Evolutionary conservation across 148 eudicot genomes (phyloP).

Genomic region (Nepenthes mirabilis): DNA sequence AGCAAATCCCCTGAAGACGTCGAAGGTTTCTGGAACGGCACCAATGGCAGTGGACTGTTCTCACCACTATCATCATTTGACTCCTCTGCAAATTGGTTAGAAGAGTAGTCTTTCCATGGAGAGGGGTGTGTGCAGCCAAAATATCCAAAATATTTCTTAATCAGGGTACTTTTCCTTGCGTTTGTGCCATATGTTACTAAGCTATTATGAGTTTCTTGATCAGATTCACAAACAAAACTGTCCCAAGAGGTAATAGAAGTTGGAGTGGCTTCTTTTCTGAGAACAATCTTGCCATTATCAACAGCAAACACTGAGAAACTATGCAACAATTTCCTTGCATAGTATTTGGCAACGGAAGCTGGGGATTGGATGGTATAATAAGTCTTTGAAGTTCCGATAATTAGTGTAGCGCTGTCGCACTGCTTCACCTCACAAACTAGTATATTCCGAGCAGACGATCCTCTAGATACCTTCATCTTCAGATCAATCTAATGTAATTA

Average conservation of each 20-base stretch:
- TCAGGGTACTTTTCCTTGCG: conserved; percentile 30
- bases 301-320: conserved; percentile 44
- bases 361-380: conserved; percentile 42
- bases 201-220: conserved; percentile 6
- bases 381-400: conserved; percentile 41
- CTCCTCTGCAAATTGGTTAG: conserved; percentile 25
- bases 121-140: conserved; percentile 25
- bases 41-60: conserved; percentile 51
- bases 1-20: conserved; percentile 19
- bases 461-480: conserved; percentile 63
- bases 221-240: conserved; percentile 3
- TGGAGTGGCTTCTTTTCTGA: conserved; percentile 22
- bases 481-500: conserved; percentile 43
- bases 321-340: conserved; percentile 43
- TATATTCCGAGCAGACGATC: conserved; percentile 47
- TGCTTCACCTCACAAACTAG: conserved; percentile 42
- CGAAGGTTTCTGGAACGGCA: conserved; percentile 39
- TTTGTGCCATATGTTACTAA: conserved; percentile 8
- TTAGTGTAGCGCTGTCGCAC: conserved; percentile 27
- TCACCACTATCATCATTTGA: conserved; percentile 13
- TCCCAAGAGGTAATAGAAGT: conserved; percentile 14
- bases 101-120: conserved; percentile 22
- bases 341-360: conserved; percentile 60
- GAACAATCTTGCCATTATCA: conserved; percentile 53
- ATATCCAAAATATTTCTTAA: conserved; percentile 17